Conservation (phyloP, 495 filamentous ascomycete genomes). For the Umbilicaria muhlenbergii region DNA sequence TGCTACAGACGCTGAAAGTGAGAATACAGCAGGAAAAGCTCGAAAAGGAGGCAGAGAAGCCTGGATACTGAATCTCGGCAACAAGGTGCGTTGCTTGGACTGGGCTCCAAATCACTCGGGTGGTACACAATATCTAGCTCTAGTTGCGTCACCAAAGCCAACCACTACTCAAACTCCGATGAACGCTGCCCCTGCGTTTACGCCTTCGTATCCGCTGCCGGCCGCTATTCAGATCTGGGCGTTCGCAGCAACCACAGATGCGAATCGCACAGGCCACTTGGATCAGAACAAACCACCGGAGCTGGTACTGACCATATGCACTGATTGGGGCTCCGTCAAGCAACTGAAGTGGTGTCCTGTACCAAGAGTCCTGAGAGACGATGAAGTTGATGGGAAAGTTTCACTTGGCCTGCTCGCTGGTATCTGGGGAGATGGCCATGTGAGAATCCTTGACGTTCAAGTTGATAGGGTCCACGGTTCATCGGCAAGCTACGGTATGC, state of each 20-base stretch:
- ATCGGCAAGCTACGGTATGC: conserved; percentile 24
- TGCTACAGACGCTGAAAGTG: conserved; percentile 1
- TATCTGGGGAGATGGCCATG: conserved; percentile 45
- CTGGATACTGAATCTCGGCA: conserved; percentile 42
- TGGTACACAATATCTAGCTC: conserved; percentile 37
- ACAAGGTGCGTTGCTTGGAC: conserved; percentile 32
- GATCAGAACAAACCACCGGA: conserved; percentile 24
- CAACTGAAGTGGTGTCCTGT: conserved; percentile 50
- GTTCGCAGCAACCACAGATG: conserved; percentile 25
- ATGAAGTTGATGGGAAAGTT: conserved; percentile 15
- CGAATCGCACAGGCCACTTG: conserved; percentile 13
- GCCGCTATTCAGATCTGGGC: conserved; percentile 44
- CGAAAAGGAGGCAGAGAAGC: conserved; percentile 26
- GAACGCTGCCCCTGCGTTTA: conserved; percentile 28
- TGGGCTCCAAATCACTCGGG: conserved; percentile 42
- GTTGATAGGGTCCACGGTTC: conserved; percentile 17
- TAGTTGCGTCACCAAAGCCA: conserved; percentile 27
- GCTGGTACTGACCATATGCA: conserved; percentile 38
- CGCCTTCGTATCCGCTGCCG: conserved; percentile 28
- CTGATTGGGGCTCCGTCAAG: conserved; percentile 44
- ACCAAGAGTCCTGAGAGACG: conserved; percentile 20
- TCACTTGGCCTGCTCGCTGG: conserved; percentile 44
- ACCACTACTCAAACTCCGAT: conserved; percentile 13
- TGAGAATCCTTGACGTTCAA: conserved; percentile 41
- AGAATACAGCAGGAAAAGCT: background rate